phyloP scores from a whole-genome alignment of 2,329 filamentous ascomycete species.

The Aspergillus costaricaensis region DNA sequence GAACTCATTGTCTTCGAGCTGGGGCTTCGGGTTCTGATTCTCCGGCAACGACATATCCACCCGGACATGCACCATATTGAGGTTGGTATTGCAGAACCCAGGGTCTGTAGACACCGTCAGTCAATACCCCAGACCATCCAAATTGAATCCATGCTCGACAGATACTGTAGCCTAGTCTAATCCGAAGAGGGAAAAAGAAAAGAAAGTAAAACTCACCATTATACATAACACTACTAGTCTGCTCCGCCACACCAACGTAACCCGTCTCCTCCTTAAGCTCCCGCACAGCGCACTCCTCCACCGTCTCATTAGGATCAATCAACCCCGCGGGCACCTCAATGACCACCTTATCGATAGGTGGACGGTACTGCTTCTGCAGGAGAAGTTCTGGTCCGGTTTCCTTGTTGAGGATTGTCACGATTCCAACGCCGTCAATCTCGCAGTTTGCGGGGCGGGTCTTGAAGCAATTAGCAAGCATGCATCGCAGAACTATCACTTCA shows the following conservation, averaged over 20 bases:
- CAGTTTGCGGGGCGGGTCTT: constrained; percentile 55
- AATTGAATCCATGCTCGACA: no score
- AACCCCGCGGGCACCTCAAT: constrained; percentile 64
- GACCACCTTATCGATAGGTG: constrained; percentile 59
- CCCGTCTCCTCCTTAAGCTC: constrained; percentile 66
- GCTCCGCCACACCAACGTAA: constrained; percentile 54
- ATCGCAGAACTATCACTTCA: no score
- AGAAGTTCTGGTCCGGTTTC: constrained; percentile 53
- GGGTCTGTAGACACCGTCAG: constrained; percentile 39
- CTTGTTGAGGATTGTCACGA: constrained; percentile 60
- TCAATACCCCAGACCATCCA: not conserved
- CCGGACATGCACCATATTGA: constrained; percentile 66
- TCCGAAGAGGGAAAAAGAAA: no score
- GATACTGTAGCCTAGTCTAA: no score
- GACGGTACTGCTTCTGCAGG: constrained; percentile 62
- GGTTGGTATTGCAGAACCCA: constrained; percentile 53
- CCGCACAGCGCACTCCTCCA: constrained; percentile 57
- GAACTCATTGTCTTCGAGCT: constrained; percentile 78
- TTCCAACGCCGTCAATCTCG: constrained; percentile 59
- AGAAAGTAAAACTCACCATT: constrained; percentile 40
- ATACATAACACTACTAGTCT: constrained; percentile 48
- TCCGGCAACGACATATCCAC: constrained; percentile 69
- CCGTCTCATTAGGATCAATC: constrained; percentile 59
- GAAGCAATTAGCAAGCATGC: not conserved
- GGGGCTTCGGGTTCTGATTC: constrained; percentile 68